Evolutionary conservation across 1,139 yeast species (phyloP).

Genomic region (Tardiomyces digboiensis): DNA sequence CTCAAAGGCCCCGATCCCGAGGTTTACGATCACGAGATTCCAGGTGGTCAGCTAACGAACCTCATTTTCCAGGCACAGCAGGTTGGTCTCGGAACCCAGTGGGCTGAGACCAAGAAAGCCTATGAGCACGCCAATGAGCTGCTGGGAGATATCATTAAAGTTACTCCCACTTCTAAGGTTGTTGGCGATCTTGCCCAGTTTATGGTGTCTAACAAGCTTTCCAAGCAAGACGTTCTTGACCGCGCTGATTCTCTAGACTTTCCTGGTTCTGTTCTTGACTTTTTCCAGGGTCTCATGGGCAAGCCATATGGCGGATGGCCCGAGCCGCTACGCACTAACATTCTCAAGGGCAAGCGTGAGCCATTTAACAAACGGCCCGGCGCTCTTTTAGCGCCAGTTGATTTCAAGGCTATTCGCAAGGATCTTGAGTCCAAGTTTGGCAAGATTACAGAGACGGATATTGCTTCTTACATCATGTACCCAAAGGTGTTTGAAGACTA

Average conservation of each 20-base stretch:
- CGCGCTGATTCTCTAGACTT: conserved; percentile 88
- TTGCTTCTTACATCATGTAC: conserved; percentile 95
- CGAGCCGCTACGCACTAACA: conserved; percentile 90
- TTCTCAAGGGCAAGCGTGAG: conserved; percentile 82
- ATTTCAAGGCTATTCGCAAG: conserved; percentile 57
- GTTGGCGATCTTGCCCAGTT: conserved; percentile 99
- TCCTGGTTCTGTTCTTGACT: conserved; percentile 97
- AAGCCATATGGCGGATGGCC: conserved; percentile 99
- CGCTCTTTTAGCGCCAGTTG: conserved; percentile 72
- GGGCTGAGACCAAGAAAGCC: conserved; percentile 93
- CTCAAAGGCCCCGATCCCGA: conserved; percentile 99
- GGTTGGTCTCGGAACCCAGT: conserved; percentile 91
- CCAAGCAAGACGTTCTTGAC: conserved; percentile 74
- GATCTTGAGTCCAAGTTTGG: conserved; percentile 51
- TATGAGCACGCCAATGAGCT: conserved; percentile 83
- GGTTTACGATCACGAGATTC: conserved; percentile 96
- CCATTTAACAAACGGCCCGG: conserved; percentile 90
- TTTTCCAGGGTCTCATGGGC: conserved; percentile 99
- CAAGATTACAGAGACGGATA: conserved; percentile 68
- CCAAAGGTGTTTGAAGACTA: conserved; percentile 93
- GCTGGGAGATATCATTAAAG: conserved; percentile 95
- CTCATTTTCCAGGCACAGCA: conserved; percentile 98
- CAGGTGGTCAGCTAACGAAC: conserved; percentile 99
- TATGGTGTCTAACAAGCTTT: conserved; percentile 91
- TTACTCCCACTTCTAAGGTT: conserved; percentile 97